Evolutionary conservation across 169 alveolate genomes (phyloP).

Genomic region (Plasmodium blacklocki): DNA sequence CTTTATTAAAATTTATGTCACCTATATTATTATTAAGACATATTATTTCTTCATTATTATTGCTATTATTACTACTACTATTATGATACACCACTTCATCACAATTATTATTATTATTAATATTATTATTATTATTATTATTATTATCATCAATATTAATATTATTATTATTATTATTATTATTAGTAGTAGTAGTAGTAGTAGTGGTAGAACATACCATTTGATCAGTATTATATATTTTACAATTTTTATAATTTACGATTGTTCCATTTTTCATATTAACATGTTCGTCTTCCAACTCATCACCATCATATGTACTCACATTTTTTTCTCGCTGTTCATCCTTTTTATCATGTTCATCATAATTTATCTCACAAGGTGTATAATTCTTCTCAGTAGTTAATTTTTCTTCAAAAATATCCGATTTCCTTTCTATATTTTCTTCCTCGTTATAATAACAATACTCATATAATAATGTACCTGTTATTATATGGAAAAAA

Average conservation of each 20-base stretch:
- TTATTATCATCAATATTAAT: not conserved
- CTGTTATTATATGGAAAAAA: slow-evolving; percentile 56
- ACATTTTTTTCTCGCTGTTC: not conserved
- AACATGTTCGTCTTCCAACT: not conserved
- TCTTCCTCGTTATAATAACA: slow-evolving; percentile 44
- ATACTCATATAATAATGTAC: slow-evolving; percentile 50
- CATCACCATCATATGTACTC: not conserved
- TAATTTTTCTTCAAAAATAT: not conserved
- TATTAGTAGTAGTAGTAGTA: not conserved
- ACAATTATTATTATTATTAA: not conserved
- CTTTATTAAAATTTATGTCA: no score
- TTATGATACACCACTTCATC: not conserved
- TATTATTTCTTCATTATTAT: no score
- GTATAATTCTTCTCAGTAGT: not conserved
- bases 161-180: not conserved
- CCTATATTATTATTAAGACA: no score
- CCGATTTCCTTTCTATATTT: not conserved
- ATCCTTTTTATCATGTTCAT: not conserved
- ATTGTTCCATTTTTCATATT: no score
- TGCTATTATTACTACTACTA: no score
- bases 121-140: not conserved
- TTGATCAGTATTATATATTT: not conserved
- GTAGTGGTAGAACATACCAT: not conserved
- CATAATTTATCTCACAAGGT: not conserved
- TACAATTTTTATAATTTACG: not conserved